Evolutionary conservation across 495 filamentous ascomycete species (phyloP).

Genomic region (Sabuloglossum arenarium): DNA sequence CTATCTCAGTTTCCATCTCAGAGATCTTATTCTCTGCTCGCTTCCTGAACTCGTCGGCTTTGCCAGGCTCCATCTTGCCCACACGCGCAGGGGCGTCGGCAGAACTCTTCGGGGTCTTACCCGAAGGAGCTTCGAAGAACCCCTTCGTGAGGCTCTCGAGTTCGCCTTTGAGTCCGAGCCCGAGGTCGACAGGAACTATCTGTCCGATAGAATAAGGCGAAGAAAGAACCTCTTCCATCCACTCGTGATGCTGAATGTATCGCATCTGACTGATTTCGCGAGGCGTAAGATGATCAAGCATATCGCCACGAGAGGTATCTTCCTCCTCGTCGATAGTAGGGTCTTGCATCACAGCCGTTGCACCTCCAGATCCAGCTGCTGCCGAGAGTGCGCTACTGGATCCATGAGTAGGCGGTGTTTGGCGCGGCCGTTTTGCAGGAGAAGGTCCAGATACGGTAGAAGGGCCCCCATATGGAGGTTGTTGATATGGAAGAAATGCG

Average conservation of each 20-base stretch:
- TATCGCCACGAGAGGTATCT: constrained; percentile 63
- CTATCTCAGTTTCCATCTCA: constrained; percentile 55
- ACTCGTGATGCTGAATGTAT: constrained; percentile 90
- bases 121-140: constrained; percentile 41
- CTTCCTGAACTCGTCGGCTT: constrained; percentile 58
- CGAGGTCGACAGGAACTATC: constrained; percentile 73
- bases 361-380: neutral
- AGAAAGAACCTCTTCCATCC: constrained; percentile 94
- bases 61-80: constrained; percentile 38
- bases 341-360: constrained; percentile 18
- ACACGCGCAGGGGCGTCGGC: constrained; percentile 15
- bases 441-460: constrained; percentile 30
- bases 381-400: constrained; percentile 1
- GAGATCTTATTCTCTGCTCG: constrained; percentile 38
- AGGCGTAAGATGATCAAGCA: constrained; percentile 70
- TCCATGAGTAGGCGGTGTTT: constrained; percentile 9
- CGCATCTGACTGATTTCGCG: constrained; percentile 67
- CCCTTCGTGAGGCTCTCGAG: constrained; percentile 63
- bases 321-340: constrained; percentile 66
- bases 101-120: constrained; percentile 5
- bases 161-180: constrained; percentile 69
- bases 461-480: constrained; percentile 9
- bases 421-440: constrained; percentile 17
- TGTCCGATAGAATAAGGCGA: constrained; percentile 66
- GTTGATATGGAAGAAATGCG: constrained; percentile 3